A percentile compares a stretch with the other conserved stretches of the same genome.
Evolutionary conservation across 495 filamentous ascomycete genomes (phyloP).

Genomic region (Neurospora intermedia): DNA sequence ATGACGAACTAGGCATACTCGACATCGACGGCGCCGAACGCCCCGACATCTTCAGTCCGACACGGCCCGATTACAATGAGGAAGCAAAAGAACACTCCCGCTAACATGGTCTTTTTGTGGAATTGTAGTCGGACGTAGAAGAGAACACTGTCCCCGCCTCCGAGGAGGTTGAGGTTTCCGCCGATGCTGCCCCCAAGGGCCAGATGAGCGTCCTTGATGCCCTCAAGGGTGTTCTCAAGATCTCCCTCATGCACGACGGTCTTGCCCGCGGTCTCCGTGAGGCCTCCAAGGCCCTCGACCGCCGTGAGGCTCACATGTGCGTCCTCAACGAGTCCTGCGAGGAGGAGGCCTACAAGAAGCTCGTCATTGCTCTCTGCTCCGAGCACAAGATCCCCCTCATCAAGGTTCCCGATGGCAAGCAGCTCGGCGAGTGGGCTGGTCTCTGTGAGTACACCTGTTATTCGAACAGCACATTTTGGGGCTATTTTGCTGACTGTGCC

Average conservation of each 20-base stretch:
- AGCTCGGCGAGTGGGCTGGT: slow-evolving; percentile 98
- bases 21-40: not conserved
- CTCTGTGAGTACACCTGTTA: slow-evolving; percentile 63
- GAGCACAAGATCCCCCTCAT: slow-evolving; percentile 99
- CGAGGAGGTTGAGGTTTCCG: slow-evolving; percentile 86
- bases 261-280: slow-evolving; percentile 96
- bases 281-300: slow-evolving; percentile 93
- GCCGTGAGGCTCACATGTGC: slow-evolving; percentile 98
- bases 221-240: slow-evolving; percentile 93
- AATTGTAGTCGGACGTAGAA: slow-evolving; percentile 50
- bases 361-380: slow-evolving; percentile 91
- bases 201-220: slow-evolving; percentile 98
- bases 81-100: slow-evolving; percentile 6
- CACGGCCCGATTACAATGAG: not conserved
- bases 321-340: slow-evolving; percentile 98
- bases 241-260: slow-evolving; percentile 98
- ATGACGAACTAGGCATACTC: not conserved
- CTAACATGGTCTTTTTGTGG: slow-evolving; percentile 11
- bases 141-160: slow-evolving; percentile 72
- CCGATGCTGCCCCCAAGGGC: slow-evolving; percentile 67
- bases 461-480: not conserved
- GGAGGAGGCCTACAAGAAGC: slow-evolving; percentile 99
- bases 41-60: not conserved
- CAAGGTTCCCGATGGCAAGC: slow-evolving; percentile 99
- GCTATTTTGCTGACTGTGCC: slow-evolving; percentile 5